A percentile compares a stretch with the other conserved stretches of the same genome.
These are phyloP conservation scores for Onygenales sp. DNA, from an alignment of 2,329 filamentous ascomycete genomes.

Conservation along the genomic window DNA sequence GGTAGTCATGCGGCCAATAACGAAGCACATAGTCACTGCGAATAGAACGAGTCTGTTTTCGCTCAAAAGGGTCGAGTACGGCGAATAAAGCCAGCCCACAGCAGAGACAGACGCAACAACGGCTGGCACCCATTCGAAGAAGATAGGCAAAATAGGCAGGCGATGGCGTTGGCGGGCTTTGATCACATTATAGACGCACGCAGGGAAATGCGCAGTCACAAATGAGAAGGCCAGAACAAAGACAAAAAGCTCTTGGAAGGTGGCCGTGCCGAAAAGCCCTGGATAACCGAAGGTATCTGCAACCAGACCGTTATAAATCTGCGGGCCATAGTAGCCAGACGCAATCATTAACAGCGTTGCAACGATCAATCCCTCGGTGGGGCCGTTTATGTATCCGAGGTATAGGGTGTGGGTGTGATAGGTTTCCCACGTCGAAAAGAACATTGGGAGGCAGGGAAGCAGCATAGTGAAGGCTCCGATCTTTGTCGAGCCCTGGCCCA, in stretches of 20 bases:
- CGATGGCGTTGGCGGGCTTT: constrained; percentile 62
- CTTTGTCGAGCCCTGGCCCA: constrained; percentile 77
- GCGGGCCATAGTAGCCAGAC: constrained; percentile 79
- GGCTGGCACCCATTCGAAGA: constrained; percentile 92
- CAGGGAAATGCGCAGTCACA: constrained; percentile 68
- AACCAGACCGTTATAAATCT: constrained; percentile 73
- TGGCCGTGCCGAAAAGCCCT: constrained; percentile 56
- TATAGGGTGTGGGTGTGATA: constrained; percentile 98
- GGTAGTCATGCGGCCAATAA: constrained; percentile 95
- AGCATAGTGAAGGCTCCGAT: constrained; percentile 86
- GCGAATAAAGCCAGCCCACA: constrained; percentile 79
- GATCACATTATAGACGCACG: constrained; percentile 79
- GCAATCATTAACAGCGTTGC: constrained; percentile 77
- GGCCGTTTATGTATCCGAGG: constrained; percentile 92
- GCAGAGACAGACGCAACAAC: constrained; percentile 66
- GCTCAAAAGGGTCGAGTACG: constrained; percentile 67
- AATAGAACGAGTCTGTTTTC: constrained; percentile 88
- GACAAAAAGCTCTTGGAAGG: constrained; percentile 84
- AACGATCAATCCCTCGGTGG: constrained; percentile 88
- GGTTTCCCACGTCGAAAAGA: constrained; percentile 99
- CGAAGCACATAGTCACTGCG: constrained; percentile 89
- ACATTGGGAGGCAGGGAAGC: constrained; percentile 91
- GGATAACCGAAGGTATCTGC: constrained; percentile 57
- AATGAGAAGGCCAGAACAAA: constrained; percentile 57
- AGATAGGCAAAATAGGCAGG: constrained; percentile 69